Base-by-base conservation (phyloP, 2,329 filamentous ascomycete species). In the Colletotrichum cordylinicola region DNA sequence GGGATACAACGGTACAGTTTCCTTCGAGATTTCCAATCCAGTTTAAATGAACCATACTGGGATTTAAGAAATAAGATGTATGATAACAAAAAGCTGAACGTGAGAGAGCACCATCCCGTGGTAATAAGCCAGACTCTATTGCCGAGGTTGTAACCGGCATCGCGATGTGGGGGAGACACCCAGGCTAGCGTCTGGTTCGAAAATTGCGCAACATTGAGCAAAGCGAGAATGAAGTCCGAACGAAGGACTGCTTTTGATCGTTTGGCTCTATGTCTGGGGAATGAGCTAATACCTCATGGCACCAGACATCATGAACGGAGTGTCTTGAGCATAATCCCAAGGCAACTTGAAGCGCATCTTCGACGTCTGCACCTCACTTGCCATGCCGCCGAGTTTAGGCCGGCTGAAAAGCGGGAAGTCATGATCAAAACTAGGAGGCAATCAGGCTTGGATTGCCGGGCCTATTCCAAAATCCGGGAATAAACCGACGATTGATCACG, bases 311-410 rank as follows among this genome's bases (percentile, higher is more conserved):
- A 62, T 35, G 29, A 35, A 21, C 10, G 43, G 13, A 52, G 43
- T 52, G 21, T n/a, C 33, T 52, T 4, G 43, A 21, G 21, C 10
- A 52, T 24, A 24, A 52, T 52, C 61, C 18, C 35, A 35, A 64
- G 61, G 61, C 35, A 64, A 39, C 29, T 43, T 43, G 61, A 64
- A 64, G 61, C 61, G 61, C 35, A 29, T 4, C 18, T 21, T 62
- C 27, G 16, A 39, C 33, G 13, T 24, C 21, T 64, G 61, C 43
- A 52, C 61, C 61, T 43, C 24, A 24, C 12, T 15, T 64, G 61
- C 61, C 61, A 64, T 64, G 61, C 61, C 61, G 61, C 61, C 61
- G 61, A 64, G 33, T 39, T 29, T 29, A 37, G 61, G 21, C 61
- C 35, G 61, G 61, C 8, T 24, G 61, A 43, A 64, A 64, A 43